phyloP scores from a whole-genome alignment of 768 basidiomycete species.

The Tulasnella sp. region DNA sequence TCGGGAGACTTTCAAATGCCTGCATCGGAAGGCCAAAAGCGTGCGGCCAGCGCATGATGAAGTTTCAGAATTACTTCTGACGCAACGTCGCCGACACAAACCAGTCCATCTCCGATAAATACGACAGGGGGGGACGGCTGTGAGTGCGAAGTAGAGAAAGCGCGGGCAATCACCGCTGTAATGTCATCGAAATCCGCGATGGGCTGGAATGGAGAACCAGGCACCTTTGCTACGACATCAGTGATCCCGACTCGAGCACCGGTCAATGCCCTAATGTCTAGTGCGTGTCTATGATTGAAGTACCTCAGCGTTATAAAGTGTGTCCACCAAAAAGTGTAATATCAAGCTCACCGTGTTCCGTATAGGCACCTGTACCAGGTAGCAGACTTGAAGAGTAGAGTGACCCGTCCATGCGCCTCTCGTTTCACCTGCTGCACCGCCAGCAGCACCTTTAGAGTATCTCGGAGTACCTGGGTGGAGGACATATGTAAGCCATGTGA shows the following conservation, averaged over 20 bases:
- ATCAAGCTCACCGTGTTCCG: conserved; percentile 42
- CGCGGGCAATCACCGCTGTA: background rate
- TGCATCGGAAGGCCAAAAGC: background rate
- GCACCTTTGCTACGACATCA: conserved; percentile 42
- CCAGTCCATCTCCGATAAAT: background rate
- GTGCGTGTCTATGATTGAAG: conserved; percentile 44
- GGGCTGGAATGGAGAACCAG: conserved; percentile 24
- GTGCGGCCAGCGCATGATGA: background rate
- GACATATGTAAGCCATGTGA: conserved; percentile 55
- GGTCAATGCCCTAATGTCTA: conserved; percentile 70
- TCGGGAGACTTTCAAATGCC: background rate
- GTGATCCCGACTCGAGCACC: conserved; percentile 55
- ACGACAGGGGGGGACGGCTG: conserved; percentile 1
- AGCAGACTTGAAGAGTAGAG: conserved; percentile 66
- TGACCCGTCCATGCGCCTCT: conserved; percentile 38
- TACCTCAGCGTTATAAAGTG: background rate
- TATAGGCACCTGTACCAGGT: conserved; percentile 76
- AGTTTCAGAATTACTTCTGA: background rate
- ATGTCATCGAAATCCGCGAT: background rate
- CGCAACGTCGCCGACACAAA: background rate
- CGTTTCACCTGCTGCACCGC: conserved; percentile 43
- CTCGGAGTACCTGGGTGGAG: conserved; percentile 57
- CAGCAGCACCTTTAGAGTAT: conserved; percentile 66
- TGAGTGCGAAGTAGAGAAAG: background rate
- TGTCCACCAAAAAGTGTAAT: background rate